These are phyloP conservation scores for Daldinia sp. DNA, from an alignment of 2,329 filamentous ascomycete species.

Conservation along the genomic window DNA sequence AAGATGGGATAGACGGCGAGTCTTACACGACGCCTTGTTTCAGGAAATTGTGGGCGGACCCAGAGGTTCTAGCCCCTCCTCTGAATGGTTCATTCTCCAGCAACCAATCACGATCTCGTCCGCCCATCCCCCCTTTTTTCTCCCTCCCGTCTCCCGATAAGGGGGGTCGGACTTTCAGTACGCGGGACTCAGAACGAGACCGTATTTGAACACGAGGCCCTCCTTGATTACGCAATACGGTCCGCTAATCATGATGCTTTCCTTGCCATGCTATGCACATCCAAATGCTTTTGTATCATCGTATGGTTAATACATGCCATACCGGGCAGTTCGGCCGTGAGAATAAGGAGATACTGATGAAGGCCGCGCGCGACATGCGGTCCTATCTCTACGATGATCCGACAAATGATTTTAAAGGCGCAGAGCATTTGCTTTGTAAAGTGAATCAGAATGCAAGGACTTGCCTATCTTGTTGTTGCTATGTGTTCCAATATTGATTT, in stretches of 20 bases:
- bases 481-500: slow-evolving; percentile 5
- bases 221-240: slow-evolving; percentile 25
- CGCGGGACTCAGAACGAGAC: slow-evolving; percentile 11
- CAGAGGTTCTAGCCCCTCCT: slow-evolving; percentile 25
- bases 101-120: slow-evolving; percentile 27
- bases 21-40: slow-evolving; percentile 28
- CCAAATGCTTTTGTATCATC: no score
- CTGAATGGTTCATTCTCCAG: slow-evolving; percentile 6
- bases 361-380: slow-evolving; percentile 7
- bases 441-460: neutral
- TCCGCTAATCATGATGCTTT: slow-evolving; percentile 2
- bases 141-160: slow-evolving; percentile 13
- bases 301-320: neutral
- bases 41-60: slow-evolving; percentile 24
- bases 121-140: slow-evolving; percentile 15
- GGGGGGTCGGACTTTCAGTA: slow-evolving; percentile 18
- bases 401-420: slow-evolving; percentile 3
- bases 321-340: neutral
- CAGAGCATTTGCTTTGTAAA: slow-evolving; percentile 6
- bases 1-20: neutral
- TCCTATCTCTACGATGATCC: slow-evolving; percentile 2
- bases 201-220: slow-evolving; percentile 33
- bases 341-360: neutral
- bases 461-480: slow-evolving; percentile 19
- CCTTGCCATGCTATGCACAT: no score